phyloP scores from a whole-genome alignment of 2,329 filamentous ascomycete genomes.

The Venturia nashicola region DNA sequence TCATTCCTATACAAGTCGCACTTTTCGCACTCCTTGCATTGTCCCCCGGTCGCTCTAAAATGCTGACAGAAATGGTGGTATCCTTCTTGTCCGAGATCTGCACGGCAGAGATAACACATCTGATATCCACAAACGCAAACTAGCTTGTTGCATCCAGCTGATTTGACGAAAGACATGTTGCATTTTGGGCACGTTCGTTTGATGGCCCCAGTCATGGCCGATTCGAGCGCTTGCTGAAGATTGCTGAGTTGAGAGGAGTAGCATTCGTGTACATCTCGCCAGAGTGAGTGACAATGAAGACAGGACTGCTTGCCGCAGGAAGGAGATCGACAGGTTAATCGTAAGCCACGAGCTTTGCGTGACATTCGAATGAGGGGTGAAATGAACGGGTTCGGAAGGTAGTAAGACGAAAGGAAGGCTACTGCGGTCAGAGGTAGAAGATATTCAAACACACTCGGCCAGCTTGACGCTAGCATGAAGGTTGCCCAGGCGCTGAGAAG shows the following conservation, averaged over 20 bases:
- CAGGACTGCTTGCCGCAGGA: conserved; percentile 62
- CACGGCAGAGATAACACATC: conserved; percentile 94
- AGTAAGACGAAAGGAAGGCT: not conserved
- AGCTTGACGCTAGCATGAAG: conserved; percentile 30
- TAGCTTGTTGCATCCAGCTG: conserved; percentile 89
- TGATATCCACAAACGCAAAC: conserved; percentile 92
- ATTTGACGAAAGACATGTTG: conserved; percentile 85
- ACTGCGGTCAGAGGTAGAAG: not conserved
- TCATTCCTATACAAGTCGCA: conserved; percentile 38
- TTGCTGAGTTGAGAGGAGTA: conserved; percentile 73
- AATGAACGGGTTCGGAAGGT: conserved; percentile 18
- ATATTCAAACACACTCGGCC: conserved; percentile 20
- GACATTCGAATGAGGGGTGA: conserved; percentile 45
- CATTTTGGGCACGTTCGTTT: conserved; percentile 92
- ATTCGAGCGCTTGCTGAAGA: conserved; percentile 79
- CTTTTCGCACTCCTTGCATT: conserved; percentile 63
- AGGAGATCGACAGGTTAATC: conserved; percentile 64
- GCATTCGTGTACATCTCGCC: conserved; percentile 82
- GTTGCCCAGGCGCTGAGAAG: conserved; percentile 39
- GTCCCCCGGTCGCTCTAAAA: conserved; percentile 68
- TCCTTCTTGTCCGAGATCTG: conserved; percentile 50
- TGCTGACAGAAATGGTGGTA: conserved; percentile 96
- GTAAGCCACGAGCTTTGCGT: conserved; percentile 57
- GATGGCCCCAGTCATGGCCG: conserved; percentile 83
- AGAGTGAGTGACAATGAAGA: conserved; percentile 67